Evolutionary conservation across 345 rosid genomes (phyloP), one percentile per base, ranked within the genome.

Genomic region (Laguncularia racemosa): DNA sequence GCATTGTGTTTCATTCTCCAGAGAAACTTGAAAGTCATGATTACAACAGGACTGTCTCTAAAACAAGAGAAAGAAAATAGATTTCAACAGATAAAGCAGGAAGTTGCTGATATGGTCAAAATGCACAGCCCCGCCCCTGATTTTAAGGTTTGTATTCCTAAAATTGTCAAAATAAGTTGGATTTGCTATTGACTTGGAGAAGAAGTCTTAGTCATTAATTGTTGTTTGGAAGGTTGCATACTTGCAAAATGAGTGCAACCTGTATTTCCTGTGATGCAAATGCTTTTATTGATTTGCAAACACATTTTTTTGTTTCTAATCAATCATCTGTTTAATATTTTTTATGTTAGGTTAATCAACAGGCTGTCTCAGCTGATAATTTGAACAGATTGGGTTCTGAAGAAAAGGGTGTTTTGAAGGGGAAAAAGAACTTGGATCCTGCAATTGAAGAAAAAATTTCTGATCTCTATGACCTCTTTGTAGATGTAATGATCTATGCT

Each of bases 391-490:
- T 16, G 59, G 79, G 64, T 53, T 26, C 76, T 12, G 78, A 73
- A 50, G 83, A 73, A 71, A 84, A 77, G 67, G 73, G 69, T 69
- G 64, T 57, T 46, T 26, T 67, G 20, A 82, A 75, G 72, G 77
- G 67, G 74, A 88, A 76, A 67, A 67, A 71, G 66, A 73, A 69
- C 69, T 73, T 88, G 90, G 85, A 85, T 60, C 53, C 76, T 14
- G 65, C 50, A 23, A 50, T 88, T 73, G 96, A 88, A 71, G 90
- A 81, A 53, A 88, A 80, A 71, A 65, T 88, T 64, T 88, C 90
- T 75, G 96, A 85, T 69, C 88, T 85, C 55, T 88, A 88, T 72
- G 96, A 85, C 68, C 83, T 78, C 64, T 88, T 71, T 73, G 82
- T 83, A 70, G 86, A 88, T 70, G 96, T 88, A 77, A 63, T 59